These are phyloP conservation scores for Dactylis glomerata DNA, from an alignment of 176 grass and related monocot species.

Conservation along the genomic window DNA sequence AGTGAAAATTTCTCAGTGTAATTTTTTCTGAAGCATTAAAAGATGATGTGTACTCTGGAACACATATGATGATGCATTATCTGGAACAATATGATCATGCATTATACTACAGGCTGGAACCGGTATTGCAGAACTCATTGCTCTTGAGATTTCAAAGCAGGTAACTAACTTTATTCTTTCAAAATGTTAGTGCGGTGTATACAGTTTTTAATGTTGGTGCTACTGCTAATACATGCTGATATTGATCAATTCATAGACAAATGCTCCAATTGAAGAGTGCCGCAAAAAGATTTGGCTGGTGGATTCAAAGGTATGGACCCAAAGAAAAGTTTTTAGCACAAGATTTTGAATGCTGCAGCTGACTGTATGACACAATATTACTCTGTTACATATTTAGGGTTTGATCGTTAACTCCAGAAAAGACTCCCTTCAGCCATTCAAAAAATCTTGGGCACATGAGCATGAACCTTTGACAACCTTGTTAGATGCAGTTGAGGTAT, in stretches of 20 bases:
- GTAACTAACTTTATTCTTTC: conserved; percentile 35
- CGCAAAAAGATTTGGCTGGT: conserved; percentile 95
- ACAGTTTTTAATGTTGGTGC: conserved; percentile 10
- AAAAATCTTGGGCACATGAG: conserved; percentile 93
- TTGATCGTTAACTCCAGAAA: conserved; percentile 78
- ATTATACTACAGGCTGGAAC: conserved; percentile 83
- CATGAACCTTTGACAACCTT: conserved; percentile 69
- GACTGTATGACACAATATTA: conserved; percentile 16
- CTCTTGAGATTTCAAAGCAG: conserved; percentile 94
- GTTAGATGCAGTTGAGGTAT: conserved; percentile 81
- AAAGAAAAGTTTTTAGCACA: background rate
- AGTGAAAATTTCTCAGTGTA: conserved; percentile 1
- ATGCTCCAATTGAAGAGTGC: conserved; percentile 81
- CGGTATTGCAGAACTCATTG: conserved; percentile 99
- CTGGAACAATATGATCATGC: conserved; percentile 14
- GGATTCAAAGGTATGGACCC: conserved; percentile 78
- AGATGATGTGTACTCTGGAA: conserved; percentile 13
- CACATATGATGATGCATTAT: conserved; percentile 21
- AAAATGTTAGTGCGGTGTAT: background rate
- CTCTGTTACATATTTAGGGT: conserved; percentile 62
- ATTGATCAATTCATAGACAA: conserved; percentile 53
- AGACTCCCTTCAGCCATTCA: conserved; percentile 80
- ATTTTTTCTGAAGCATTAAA: background rate
- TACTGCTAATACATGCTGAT: conserved; percentile 26
- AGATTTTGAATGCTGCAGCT: conserved; percentile 31